These are phyloP conservation scores for Cardamine occulta DNA, from an alignment of 345 rosid genomes.

Conservation along the genomic window DNA sequence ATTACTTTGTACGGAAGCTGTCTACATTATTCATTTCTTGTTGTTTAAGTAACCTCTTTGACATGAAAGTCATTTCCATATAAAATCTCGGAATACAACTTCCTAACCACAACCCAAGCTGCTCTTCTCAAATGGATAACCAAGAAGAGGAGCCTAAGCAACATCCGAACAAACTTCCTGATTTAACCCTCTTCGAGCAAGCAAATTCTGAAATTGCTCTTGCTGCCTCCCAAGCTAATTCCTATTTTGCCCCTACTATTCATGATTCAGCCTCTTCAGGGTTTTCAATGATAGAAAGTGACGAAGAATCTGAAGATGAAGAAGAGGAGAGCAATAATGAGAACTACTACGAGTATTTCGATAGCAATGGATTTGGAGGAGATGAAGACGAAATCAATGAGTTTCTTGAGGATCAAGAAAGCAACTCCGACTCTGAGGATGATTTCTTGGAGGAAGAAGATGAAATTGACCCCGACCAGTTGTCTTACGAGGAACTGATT, in stretches of 20 bases:
- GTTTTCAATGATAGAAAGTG: constrained; percentile 50
- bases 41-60: constrained; percentile 29
- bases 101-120: constrained; percentile 2
- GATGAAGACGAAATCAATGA: constrained; percentile 41
- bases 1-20: constrained; percentile 34
- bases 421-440: constrained; percentile 43
- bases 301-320: constrained; percentile 36
- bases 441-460: constrained; percentile 54
- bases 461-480: constrained; percentile 69
- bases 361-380: constrained; percentile 45
- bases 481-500: constrained; percentile 73
- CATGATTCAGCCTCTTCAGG: constrained; percentile 10
- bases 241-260: constrained; percentile 8
- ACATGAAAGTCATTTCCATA: constrained; percentile 28
- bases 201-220: constrained; percentile 42
- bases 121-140: constrained; percentile 35
- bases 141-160: constrained; percentile 31
- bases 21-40: constrained; percentile 36
- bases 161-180: constrained; percentile 25
- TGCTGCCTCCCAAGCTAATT: constrained; percentile 31
- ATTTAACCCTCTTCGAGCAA: constrained; percentile 41
- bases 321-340: constrained; percentile 34
- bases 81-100: neutral
- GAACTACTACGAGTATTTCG: constrained; percentile 55
- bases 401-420: constrained; percentile 56